Evolutionary conservation across 495 filamentous ascomycete species (phyloP).

Genomic region (Pseudevernia furfuracea): DNA sequence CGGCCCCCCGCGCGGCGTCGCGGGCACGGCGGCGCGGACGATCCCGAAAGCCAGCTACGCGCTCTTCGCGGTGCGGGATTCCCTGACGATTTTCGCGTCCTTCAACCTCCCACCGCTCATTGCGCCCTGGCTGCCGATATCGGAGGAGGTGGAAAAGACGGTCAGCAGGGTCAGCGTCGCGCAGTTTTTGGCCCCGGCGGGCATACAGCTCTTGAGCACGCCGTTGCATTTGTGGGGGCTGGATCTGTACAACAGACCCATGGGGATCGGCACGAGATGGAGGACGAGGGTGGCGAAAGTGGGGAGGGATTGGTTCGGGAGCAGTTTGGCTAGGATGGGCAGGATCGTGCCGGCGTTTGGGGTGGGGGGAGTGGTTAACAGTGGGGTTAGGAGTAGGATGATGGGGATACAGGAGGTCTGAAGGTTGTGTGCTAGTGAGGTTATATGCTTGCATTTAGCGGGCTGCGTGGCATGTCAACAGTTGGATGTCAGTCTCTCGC

Average conservation of each 20-base stretch:
- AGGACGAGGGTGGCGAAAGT: conserved; percentile 56
- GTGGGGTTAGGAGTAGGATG: conserved; percentile 54
- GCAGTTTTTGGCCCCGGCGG: conserved; percentile 74
- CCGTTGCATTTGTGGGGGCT: conserved; percentile 82
- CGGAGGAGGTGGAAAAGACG: conserved; percentile 40
- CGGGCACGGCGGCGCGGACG: conserved; percentile 23
- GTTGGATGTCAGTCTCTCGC: too few relatives aligned
- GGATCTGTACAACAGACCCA: conserved; percentile 76
- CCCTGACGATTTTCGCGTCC: conserved; percentile 83
- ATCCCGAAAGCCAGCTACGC: conserved; percentile 53
- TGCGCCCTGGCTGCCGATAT: conserved; percentile 47
- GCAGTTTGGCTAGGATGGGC: conserved; percentile 71
- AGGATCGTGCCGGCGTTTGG: conserved; percentile 94
- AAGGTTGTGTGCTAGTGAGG: neutral
- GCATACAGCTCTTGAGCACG: conserved; percentile 73
- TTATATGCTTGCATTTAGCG: conserved; percentile 9
- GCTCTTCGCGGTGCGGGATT: conserved; percentile 79
- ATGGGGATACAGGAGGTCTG: conserved; percentile 40
- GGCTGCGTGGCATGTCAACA: neutral
- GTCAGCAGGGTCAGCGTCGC: conserved; percentile 55
- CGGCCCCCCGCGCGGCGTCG: conserved; percentile 41
- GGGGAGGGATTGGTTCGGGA: conserved; percentile 67
- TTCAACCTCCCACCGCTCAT: conserved; percentile 85
- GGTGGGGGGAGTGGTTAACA: conserved; percentile 83
- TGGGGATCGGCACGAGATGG: conserved; percentile 40